These are phyloP conservation scores for Saposhnikovia divaricata DNA, from an alignment of 129 eudicot species.

Conservation along the genomic window DNA sequence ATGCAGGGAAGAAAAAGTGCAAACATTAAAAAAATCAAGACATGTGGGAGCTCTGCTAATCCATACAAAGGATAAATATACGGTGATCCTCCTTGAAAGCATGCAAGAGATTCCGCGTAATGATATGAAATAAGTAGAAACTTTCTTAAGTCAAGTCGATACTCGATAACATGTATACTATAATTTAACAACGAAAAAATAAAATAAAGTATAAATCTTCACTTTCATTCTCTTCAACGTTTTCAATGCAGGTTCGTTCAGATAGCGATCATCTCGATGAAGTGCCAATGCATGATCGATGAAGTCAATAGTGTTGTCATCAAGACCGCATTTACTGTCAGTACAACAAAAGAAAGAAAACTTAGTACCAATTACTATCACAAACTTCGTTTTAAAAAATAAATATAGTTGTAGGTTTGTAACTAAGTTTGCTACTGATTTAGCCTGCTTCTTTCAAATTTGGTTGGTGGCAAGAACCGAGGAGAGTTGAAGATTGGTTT, in stretches of 20 bases:
- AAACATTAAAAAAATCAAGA: slow-evolving; percentile 11
- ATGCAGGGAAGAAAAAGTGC: neutral
- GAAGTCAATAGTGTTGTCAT: slow-evolving; percentile 89
- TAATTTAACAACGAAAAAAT: neutral
- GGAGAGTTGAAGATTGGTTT: too few species aligned
- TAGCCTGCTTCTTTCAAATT: neutral
- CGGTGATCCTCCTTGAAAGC: slow-evolving; percentile 77
- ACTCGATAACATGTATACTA: neutral
- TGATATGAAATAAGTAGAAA: slow-evolving; percentile 26
- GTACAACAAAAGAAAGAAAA: neutral
- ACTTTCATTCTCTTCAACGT: slow-evolving; percentile 95
- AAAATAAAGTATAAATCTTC: slow-evolving; percentile 3
- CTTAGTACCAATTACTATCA: neutral
- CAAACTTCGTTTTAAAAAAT: neutral
- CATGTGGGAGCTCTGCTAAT: slow-evolving; percentile 71
- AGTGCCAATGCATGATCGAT: slow-evolving; percentile 94
- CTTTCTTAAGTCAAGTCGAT: neutral
- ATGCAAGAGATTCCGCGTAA: slow-evolving; percentile 63
- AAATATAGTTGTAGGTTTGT: neutral
- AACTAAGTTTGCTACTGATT: neutral
- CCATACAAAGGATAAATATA: slow-evolving; percentile 69
- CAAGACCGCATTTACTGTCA: slow-evolving; percentile 83
- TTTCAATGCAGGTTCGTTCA: slow-evolving; percentile 78
- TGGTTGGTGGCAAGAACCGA: too few species aligned
- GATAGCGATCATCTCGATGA: slow-evolving; percentile 89